Conservation (phyloP, 345 rosid species). For the Viola odorata region DNA sequence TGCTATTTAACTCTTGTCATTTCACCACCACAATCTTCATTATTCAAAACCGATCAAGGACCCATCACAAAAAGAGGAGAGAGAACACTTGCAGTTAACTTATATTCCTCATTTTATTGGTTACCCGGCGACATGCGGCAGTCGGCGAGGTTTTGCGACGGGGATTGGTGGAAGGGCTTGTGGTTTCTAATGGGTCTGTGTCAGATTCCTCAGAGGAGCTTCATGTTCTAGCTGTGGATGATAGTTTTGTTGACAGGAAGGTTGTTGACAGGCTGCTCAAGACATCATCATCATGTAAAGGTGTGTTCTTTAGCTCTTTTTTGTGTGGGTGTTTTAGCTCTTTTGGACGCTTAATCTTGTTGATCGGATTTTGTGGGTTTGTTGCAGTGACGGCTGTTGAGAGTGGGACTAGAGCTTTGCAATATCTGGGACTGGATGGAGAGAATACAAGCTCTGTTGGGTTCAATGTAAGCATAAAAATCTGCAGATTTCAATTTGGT, state of each 20-base stretch:
- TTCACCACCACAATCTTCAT: background rate
- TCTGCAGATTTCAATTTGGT: background rate
- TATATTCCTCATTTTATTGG: background rate
- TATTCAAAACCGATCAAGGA: background rate
- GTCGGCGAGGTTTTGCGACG: slow-evolving; percentile 32
- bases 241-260: slow-evolving; percentile 73
- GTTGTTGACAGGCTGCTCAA: slow-evolving; percentile 71
- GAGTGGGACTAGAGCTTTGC: slow-evolving; percentile 65
- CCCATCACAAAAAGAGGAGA: background rate
- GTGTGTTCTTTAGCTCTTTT: slow-evolving; percentile 20
- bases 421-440: slow-evolving; percentile 75
- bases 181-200: slow-evolving; percentile 14
- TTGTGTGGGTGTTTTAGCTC: background rate
- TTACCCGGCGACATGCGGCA: slow-evolving; percentile 16
- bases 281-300: slow-evolving; percentile 76
- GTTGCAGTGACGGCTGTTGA: slow-evolving; percentile 66
- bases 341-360: background rate
- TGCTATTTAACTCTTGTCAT: background rate
- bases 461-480: slow-evolving; percentile 48
- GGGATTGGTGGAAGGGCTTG: slow-evolving; percentile 11
- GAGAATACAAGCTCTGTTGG: slow-evolving; percentile 43
- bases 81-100: background rate
- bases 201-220: slow-evolving; percentile 37
- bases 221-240: slow-evolving; percentile 95
- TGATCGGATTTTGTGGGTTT: background rate